A percentile compares a stretch with the other conserved stretches of the same genome.
Conservation (phyloP, 2,329 filamentous ascomycete genomes). For the Apiospora marii region DNA sequence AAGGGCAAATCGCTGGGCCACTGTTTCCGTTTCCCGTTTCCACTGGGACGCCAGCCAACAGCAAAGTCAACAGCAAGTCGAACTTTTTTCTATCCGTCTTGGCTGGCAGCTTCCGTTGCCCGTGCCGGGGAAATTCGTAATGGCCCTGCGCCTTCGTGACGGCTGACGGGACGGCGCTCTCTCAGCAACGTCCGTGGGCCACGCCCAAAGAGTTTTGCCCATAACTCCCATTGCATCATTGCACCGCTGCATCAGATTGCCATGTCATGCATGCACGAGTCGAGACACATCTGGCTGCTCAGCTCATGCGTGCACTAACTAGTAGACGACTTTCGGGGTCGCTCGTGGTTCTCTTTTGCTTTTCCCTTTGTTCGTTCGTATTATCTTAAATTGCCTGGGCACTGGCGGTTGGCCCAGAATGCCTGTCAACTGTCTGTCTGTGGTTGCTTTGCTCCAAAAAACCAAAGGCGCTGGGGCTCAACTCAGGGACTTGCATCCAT, state of each 20-base stretch:
- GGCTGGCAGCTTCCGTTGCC: constrained; percentile 5
- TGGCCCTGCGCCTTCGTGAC: not conserved
- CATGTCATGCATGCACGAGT: not conserved
- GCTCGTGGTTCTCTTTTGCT: not conserved
- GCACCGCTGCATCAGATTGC: too few relatives aligned
- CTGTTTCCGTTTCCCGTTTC: not conserved
- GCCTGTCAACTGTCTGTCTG: not conserved
- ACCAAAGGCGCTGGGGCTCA: not conserved
- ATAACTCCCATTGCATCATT: constrained; percentile 4
- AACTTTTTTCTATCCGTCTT: not conserved
- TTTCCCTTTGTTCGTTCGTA: not conserved
- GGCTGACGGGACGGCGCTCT: too few relatives aligned
- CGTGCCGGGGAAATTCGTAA: constrained; percentile 17
- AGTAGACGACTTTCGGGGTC: not conserved
- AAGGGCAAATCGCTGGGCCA: not conserved
- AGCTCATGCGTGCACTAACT: not conserved
- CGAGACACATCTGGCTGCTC: not conserved
- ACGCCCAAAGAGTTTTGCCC: not conserved
- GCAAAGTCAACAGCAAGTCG: too few relatives aligned
- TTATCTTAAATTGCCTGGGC: not conserved
- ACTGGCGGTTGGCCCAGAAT: not conserved
- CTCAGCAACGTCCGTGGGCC: constrained; percentile 8
- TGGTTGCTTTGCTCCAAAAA: not conserved
- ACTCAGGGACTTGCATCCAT: not conserved
- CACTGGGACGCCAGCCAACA: not conserved